Evolutionary conservation across 2,329 filamentous ascomycete species (phyloP).

Genomic region (Sodiomyces alkalinus): DNA sequence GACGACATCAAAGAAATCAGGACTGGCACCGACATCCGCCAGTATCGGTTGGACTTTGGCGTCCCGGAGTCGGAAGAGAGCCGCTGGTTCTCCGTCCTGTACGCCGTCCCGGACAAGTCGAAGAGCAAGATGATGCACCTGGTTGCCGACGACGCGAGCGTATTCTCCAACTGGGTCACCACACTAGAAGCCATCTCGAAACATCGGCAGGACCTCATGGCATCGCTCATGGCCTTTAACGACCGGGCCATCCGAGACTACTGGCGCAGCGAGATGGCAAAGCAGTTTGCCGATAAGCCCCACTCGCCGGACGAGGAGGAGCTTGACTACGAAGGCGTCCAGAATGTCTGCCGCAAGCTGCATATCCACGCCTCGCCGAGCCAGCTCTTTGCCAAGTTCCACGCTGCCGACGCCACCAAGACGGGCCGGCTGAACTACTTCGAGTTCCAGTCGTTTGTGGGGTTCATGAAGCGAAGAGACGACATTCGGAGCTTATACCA

Average conservation of each 20-base stretch:
- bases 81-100: slow-evolving; percentile 83
- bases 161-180: slow-evolving; percentile 65
- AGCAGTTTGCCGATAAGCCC: slow-evolving; percentile 39
- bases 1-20: slow-evolving; percentile 91
- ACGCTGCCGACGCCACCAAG: slow-evolving; percentile 49
- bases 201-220: slow-evolving; percentile 80
- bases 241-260: slow-evolving; percentile 69
- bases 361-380: slow-evolving; percentile 80
- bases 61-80: slow-evolving; percentile 51
- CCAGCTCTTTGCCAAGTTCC: slow-evolving; percentile 60
- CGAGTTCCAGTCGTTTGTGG: slow-evolving; percentile 75
- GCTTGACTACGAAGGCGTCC: slow-evolving; percentile 64
- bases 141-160: slow-evolving; percentile 58
- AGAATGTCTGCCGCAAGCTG: slow-evolving; percentile 72
- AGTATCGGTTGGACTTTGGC: slow-evolving; percentile 75
- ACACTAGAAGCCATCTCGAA: slow-evolving; percentile 74
- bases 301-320: slow-evolving; percentile 45
- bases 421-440: slow-evolving; percentile 57
- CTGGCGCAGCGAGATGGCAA: slow-evolving; percentile 74
- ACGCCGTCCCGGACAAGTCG: slow-evolving; percentile 61
- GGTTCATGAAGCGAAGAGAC: slow-evolving; percentile 65
- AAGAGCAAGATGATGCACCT: slow-evolving; percentile 83
- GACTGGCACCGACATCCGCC: slow-evolving; percentile 66
- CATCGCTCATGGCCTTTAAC: slow-evolving; percentile 72
- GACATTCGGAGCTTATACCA: slow-evolving; percentile 67